These are phyloP conservation scores for Gentiana dahurica DNA, from an alignment of 257 asterid species.

Conservation along the genomic window DNA sequence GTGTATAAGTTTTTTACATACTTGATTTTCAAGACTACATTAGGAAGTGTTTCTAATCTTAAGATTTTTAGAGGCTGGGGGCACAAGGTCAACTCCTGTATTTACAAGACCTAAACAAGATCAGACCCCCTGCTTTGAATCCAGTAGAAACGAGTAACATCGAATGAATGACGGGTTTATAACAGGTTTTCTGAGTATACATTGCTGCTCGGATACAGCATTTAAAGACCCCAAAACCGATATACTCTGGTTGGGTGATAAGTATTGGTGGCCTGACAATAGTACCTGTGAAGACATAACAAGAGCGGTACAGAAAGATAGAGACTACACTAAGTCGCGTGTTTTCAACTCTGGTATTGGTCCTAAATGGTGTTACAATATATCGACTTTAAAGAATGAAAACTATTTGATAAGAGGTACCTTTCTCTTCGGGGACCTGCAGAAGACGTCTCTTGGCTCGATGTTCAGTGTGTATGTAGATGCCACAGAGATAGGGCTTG, in stretches of 20 bases:
- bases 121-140: too few relatives aligned
- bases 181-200: slow-evolving; percentile 43
- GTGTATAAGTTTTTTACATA: too few relatives aligned
- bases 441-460: slow-evolving; percentile 13
- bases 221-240: slow-evolving; percentile 18
- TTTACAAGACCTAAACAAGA: too few relatives aligned
- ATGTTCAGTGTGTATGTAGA: slow-evolving; percentile 33
- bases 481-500: slow-evolving; percentile 30
- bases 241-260: slow-evolving; percentile 31
- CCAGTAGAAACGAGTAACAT: too few relatives aligned
- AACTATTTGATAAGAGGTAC: slow-evolving; percentile 42
- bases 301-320: slow-evolving; percentile 16
- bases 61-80: too few relatives aligned
- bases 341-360: slow-evolving; percentile 23
- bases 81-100: too few relatives aligned
- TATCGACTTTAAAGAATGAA: slow-evolving; percentile 29
- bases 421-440: slow-evolving; percentile 30
- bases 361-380: slow-evolving; percentile 41
- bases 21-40: background rate
- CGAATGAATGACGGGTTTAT: background rate
- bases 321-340: slow-evolving; percentile 23
- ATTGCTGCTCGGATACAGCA: slow-evolving; percentile 27
- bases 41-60: background rate
- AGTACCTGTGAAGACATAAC: slow-evolving; percentile 26
- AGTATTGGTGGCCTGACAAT: slow-evolving; percentile 29